Percentiles rank a stretch among this genome's conserved stretches.
These are phyloP conservation scores for Arabidopsis arenosa DNA, from an alignment of 345 rosid genomes.

Conservation along the genomic window DNA sequence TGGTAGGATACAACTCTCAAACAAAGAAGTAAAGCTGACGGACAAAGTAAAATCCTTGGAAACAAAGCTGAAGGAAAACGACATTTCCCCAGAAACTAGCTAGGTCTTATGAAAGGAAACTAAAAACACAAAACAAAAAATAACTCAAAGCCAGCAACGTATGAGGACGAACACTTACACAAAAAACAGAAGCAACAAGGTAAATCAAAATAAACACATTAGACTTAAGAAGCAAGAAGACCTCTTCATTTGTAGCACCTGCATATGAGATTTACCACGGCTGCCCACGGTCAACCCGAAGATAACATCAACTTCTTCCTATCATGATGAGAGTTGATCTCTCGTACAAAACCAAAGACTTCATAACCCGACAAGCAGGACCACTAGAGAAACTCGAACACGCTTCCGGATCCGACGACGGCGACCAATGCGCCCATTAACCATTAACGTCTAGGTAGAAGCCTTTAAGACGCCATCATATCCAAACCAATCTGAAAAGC, in stretches of 20 bases:
- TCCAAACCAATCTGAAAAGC: neutral
- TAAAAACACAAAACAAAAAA: neutral
- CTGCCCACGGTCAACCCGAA: neutral
- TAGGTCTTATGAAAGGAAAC: neutral
- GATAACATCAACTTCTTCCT: neutral
- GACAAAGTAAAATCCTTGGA: too few relatives aligned
- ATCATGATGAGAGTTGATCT: neutral
- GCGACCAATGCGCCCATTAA: neutral
- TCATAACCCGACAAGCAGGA: neutral
- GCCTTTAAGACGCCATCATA: neutral
- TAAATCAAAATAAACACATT: too few relatives aligned
- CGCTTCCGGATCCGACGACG: neutral
- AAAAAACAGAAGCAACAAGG: neutral
- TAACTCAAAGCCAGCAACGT: neutral
- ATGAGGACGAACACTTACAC: neutral
- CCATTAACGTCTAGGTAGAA: neutral
- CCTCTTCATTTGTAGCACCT: neutral
- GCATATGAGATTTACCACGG: neutral
- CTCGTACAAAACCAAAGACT: too few relatives aligned
- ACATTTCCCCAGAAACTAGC: neutral
- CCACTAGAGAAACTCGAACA: neutral
- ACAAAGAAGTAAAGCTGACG: too few relatives aligned
- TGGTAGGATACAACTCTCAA: neutral
- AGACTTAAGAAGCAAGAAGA: neutral
- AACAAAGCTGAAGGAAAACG: too few relatives aligned